Evolutionary conservation across 495 filamentous ascomycete genomes (phyloP).

Genomic region (Ascodesmis nigricans): DNA sequence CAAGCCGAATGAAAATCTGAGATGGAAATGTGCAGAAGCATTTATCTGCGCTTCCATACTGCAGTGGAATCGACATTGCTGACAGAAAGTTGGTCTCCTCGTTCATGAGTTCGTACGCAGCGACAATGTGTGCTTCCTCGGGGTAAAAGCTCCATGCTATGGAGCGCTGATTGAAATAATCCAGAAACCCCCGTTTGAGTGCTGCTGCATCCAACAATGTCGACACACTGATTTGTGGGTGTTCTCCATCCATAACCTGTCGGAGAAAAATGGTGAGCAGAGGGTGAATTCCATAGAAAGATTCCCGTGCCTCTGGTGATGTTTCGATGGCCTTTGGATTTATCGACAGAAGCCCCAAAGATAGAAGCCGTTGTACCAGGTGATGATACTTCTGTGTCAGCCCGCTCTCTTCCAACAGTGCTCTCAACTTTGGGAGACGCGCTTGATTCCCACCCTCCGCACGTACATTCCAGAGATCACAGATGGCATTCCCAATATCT

Average conservation of each 20-base stretch:
- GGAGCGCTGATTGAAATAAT: constrained; percentile 8
- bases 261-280: constrained; percentile 9
- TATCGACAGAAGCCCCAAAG: too few relatives aligned
- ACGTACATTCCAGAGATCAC: too few relatives aligned
- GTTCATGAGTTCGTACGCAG: constrained; percentile 8
- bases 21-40: constrained; percentile 8
- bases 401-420: too few relatives aligned
- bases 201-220: constrained; percentile 1
- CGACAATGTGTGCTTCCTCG: constrained; percentile 2
- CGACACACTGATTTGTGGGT: not conserved
- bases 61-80: constrained; percentile 8
- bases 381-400: too few relatives aligned
- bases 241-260: constrained; percentile 1
- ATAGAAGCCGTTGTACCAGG: too few relatives aligned
- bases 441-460: too few relatives aligned
- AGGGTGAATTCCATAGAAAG: constrained; percentile 10
- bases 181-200: constrained; percentile 6
- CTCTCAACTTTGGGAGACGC: too few relatives aligned
- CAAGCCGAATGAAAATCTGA: constrained; percentile 6
- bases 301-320: not conserved
- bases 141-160: constrained; percentile 5
- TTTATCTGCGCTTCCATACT: not conserved
- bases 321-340: too few relatives aligned
- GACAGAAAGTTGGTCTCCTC: constrained; percentile 14
- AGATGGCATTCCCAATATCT: too few relatives aligned